Base-by-base conservation (phyloP, 2,329 filamentous ascomycete genomes). In the Cyphellophora europaea region DNA sequence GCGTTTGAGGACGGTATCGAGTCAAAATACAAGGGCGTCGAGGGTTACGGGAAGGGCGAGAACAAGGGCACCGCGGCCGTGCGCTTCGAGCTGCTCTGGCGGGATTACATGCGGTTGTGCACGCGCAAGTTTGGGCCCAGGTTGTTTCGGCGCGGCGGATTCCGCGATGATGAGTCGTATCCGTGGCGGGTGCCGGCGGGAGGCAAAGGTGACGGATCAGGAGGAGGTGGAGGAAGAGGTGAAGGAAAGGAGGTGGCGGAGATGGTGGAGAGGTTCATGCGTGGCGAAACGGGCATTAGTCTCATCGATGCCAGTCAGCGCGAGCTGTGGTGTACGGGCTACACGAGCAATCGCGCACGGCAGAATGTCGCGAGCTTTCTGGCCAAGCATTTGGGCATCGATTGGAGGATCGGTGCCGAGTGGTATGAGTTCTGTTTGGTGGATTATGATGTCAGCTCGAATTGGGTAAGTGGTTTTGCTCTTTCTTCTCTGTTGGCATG, bases 51-150 rank as follows among this genome's bases (percentile, higher is more conserved):
- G 1, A 56, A 76, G 32, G 82, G 82, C 0, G 79, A 87, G 53
- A 87, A 80, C 33, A 72, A 74, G 18, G 82, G 83, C 1, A 86
- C 80, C 0, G 71, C 71, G 19, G 72, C 67, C 0, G 69, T 89
- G 1, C 72, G 83, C 0, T 79, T 83, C 37, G 82, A 89, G 50
- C 63, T 91, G 0, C 56, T 89, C 0, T 86, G 80, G 82, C 65
- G 83, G 27, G 84, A 89, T 49, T 89, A 88, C 50, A 86, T 89
- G 78, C 69, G 80, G 1, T 68, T 89, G 0, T 85, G 79, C 51
- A 78, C 75, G 5, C 68, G 70, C 19, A 88, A 88, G 49, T 86
- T 82, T 42, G 71, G 73, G 1, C 51, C 56, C 11, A 72, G 71
- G 14, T 67, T 89, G 3, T 89, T 85, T 53, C 59, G 63, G 10